Evolutionary conservation across 1,284 basidiomycete genomes (phyloP), one percentile per base, ranked within the genome.

Genomic region (Cryptococcus sp.): DNA sequence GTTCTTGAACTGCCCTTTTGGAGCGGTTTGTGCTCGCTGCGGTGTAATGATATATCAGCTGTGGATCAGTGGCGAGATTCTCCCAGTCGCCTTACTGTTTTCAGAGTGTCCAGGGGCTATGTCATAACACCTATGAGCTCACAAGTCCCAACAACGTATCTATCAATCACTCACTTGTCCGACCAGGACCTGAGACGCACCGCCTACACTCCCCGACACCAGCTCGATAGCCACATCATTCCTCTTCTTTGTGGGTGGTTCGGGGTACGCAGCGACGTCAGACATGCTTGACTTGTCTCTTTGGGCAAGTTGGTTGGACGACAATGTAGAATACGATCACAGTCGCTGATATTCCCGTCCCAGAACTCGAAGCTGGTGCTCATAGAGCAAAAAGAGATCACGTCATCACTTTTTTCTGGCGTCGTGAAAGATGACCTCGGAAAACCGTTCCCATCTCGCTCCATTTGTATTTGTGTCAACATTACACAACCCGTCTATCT

Each of bases 61-160:
- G 15, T 6, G 29, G 44, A 20, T 15, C 41, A 13, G 3, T 11
- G 11, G 16, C 8, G 26, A 15, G 19, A 16, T 3, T 10, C 17
- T 22, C 8, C 23, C 17, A 23, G 25, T 29, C 34, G 13, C 8
- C 41, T 47, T 26, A 76, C 76, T 7, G 79, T 79, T 81, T 93
- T 94, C 73, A 95, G 80, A 0, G 91, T 94, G 75, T 95, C 92
- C 23, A 93, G 80, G 4, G 75, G 76, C 73, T 77, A 44, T 22
- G 11, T 40, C 23, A 26, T 13, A 16, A 10, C 46, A 34, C 54
- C 17, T 22, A 20, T 13, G 37, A 50, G 20, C 17, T 44, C 41
- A 44, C 8, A 16, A 34, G 46, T 19, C 10, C n/a, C n/a, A n/a
- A n/a, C n/a, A n/a, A n/a, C n/a, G n/a, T n/a, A n/a, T n/a, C 19